Evolutionary conservation across 768 basidiomycete genomes (phyloP).

Genomic region (Filobasidium floriforme): DNA sequence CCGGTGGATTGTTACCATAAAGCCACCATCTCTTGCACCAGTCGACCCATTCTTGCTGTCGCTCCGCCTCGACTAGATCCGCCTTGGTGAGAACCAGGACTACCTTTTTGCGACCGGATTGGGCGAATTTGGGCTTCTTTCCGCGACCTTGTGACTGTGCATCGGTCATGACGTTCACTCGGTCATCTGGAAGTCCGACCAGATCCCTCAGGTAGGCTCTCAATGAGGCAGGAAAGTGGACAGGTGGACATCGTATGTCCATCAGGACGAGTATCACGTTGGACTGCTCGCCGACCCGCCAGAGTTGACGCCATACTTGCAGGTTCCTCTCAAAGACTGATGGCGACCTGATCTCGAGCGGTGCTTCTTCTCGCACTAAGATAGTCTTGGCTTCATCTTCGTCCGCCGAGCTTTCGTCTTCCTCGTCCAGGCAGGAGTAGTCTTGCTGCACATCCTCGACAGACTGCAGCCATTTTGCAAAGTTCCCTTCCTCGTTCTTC

Average conservation of each 20-base stretch:
- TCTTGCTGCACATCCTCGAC: slow-evolving; percentile 56
- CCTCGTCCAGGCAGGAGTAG: slow-evolving; percentile 45
- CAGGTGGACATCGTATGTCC: slow-evolving; percentile 87
- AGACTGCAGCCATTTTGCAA: slow-evolving; percentile 66
- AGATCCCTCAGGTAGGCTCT: slow-evolving; percentile 76
- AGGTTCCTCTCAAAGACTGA: slow-evolving; percentile 96
- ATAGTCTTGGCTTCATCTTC: slow-evolving; percentile 18
- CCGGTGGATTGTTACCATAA: slow-evolving; percentile 35
- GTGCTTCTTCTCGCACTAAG: slow-evolving; percentile 53
- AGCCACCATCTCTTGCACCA: slow-evolving; percentile 42
- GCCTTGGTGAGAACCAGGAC: slow-evolving; percentile 85
- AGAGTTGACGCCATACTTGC: slow-evolving; percentile 97
- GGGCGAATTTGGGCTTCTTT: slow-evolving; percentile 60
- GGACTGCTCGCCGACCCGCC: slow-evolving; percentile 92
- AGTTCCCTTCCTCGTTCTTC: slow-evolving; percentile 75
- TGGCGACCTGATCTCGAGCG: slow-evolving; percentile 50
- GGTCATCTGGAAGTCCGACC: slow-evolving; percentile 50
- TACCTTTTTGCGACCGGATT: slow-evolving; percentile 83
- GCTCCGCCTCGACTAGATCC: slow-evolving; percentile 64
- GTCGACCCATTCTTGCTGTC: slow-evolving; percentile 34
- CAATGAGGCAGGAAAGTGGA: slow-evolving; percentile 86
- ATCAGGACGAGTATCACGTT: slow-evolving; percentile 92
- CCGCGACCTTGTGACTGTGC: slow-evolving; percentile 47
- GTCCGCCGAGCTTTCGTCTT: slow-evolving; percentile 26
- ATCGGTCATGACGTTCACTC: slow-evolving; percentile 58